phyloP scores from a whole-genome alignment of 2,329 filamentous ascomycete species.

The Xylaria sp. region DNA sequence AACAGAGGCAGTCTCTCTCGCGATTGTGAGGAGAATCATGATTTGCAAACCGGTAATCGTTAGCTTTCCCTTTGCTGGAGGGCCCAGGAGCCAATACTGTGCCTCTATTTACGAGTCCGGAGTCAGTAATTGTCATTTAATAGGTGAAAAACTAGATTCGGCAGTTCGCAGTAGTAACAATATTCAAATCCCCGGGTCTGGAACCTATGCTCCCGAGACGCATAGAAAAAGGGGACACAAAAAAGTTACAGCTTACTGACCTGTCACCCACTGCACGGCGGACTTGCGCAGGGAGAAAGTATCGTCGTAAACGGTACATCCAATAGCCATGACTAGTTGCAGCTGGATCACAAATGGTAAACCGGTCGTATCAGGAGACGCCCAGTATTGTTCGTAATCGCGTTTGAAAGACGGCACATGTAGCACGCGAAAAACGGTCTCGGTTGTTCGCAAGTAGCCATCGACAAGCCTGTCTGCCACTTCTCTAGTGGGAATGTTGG shows the following conservation, averaged over 20 bases:
- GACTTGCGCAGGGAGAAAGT: conserved; percentile 55
- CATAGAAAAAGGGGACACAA: no score
- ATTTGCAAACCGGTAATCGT: conserved; percentile 63
- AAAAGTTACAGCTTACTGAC: no score
- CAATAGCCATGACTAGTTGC: conserved; percentile 65
- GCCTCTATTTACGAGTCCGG: conserved; percentile 51
- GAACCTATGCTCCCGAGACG: no score
- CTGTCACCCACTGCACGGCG: conserved; percentile 62
- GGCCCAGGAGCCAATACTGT: conserved; percentile 61
- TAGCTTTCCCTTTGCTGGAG: conserved; percentile 61
- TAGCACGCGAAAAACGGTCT: conserved; percentile 67
- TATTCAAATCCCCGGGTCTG: no score
- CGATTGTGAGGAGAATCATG: conserved; percentile 62
- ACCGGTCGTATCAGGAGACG: conserved; percentile 54
- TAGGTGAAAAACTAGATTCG: no score
- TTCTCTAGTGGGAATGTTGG: conserved; percentile 52
- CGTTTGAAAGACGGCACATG: conserved; percentile 67
- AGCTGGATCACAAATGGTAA: conserved; percentile 63
- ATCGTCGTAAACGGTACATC: conserved; percentile 60
- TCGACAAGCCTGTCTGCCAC: conserved; percentile 64
- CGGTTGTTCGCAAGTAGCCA: conserved; percentile 65
- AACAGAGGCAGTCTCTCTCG: conserved; percentile 60
- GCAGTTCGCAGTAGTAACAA: no score
- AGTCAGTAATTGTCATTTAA: no score
- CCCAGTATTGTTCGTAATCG: conserved; percentile 65